Percentiles rank a stretch among this genome's conserved stretches.
Evolutionary conservation across 2,329 filamentous ascomycete genomes (phyloP).

Genomic region (Aspergillus sp.): DNA sequence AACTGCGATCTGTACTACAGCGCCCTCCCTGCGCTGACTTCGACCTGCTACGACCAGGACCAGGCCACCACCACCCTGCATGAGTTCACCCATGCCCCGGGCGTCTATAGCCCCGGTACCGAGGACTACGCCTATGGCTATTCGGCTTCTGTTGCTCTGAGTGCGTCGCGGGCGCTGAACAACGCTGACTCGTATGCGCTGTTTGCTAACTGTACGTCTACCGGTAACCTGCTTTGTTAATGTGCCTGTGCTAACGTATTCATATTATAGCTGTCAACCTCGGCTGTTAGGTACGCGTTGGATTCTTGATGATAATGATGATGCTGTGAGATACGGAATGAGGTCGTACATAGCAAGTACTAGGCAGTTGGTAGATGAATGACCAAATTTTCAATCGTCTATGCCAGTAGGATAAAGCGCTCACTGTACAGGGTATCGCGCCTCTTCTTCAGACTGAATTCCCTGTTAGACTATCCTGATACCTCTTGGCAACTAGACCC

Average conservation of each 20-base stretch:
- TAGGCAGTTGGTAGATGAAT: background rate
- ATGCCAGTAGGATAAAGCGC: no score
- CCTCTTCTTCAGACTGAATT: no score
- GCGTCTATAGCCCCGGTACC: constrained; percentile 56
- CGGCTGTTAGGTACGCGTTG: background rate
- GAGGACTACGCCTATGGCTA: constrained; percentile 62
- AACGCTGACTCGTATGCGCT: constrained; percentile 65
- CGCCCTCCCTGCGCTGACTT: constrained; percentile 50
- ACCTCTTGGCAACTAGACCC: no score
- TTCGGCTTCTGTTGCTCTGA: constrained; percentile 46
- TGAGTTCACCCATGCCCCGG: constrained; percentile 63
- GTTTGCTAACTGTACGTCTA: constrained; percentile 44
- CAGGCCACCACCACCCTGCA: constrained; percentile 65
- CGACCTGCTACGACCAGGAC: constrained; percentile 63
- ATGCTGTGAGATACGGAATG: background rate
- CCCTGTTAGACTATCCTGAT: no score
- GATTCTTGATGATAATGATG: background rate
- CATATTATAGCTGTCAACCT: background rate
- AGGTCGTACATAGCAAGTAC: background rate
- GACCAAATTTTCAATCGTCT: background rate
- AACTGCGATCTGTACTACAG: constrained; percentile 62
- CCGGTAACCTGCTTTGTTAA: no score
- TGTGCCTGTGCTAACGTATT: background rate
- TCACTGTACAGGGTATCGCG: no score
- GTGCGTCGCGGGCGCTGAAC: constrained; percentile 52